A percentile compares a stretch with the other conserved stretches of the same genome.
Conservation (phyloP, 768 basidiomycete genomes). For the Tephrocybe sp. region DNA sequence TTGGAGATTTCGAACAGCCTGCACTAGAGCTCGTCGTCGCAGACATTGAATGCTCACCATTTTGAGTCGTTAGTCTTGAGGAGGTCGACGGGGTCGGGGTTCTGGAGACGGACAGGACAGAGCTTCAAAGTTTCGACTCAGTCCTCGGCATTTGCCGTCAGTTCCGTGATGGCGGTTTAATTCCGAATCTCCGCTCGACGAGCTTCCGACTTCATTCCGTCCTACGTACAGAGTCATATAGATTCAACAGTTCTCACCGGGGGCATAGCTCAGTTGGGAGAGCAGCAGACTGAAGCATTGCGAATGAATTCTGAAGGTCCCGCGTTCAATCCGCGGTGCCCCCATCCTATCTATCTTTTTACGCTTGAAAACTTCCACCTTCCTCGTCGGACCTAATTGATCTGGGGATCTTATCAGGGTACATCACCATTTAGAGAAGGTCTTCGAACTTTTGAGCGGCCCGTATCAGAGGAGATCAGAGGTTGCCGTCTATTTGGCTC, state of each 20-base stretch:
- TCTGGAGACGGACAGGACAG: background rate
- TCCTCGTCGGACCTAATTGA: too few species aligned
- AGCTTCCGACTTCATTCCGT: too few species aligned
- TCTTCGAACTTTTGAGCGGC: too few species aligned
- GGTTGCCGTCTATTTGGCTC: too few species aligned
- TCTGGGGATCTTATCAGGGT: too few species aligned
- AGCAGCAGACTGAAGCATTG: slow-evolving; percentile 14
- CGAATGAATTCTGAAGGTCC: slow-evolving; percentile 10
- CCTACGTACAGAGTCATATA: background rate
- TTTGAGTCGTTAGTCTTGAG: slow-evolving; percentile 40
- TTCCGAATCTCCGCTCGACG: too few species aligned
- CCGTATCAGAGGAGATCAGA: too few species aligned
- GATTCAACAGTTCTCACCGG: background rate
- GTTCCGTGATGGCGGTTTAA: background rate
- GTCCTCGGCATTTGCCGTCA: background rate
- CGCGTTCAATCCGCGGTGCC: slow-evolving; percentile 1
- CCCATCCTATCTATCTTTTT: background rate
- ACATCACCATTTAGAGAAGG: too few species aligned
- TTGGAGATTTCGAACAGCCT: slow-evolving; percentile 33
- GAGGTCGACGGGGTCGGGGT: slow-evolving; percentile 18
- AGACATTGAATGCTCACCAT: slow-evolving; percentile 48
- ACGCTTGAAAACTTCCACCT: background rate
- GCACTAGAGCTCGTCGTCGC: slow-evolving; percentile 38
- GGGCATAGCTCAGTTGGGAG: slow-evolving; percentile 14
- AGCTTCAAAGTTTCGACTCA: background rate